Base-by-base conservation (phyloP, 805 yeast species). In the Cyberlindnera lachancei region DNA sequence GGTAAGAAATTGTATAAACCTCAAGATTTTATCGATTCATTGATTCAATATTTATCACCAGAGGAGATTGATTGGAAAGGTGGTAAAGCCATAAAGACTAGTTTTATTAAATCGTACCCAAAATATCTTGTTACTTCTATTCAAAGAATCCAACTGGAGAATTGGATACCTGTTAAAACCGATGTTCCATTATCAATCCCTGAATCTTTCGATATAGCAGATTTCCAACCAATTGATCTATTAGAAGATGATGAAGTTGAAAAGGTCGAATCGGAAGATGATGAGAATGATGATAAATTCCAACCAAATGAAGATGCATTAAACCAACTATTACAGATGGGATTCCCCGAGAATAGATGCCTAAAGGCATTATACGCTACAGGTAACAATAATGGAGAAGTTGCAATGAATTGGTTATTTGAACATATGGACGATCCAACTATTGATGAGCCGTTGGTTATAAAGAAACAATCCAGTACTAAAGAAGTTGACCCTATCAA, bases 401-500 rank as follows among this genome's bases (percentile, higher is more conserved):
- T 67, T 6, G 95, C 96, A 0, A 77, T 83, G 82, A 83, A 85
- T 45, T 85, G 96, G 95, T 53, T 92, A 6, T 79, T 92, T 50
- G 81, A 70, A 15, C 95, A 88, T 50, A 74, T 86, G 79, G 96
- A 88, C 16, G 96, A 85, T 53, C 52, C 77, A 2, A 81, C 73
- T 46, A 70, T 88, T 27, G 94, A 88, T 52, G 74, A 59, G 6
- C 59, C 64, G 7, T 33, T 38, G 19, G 45, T 37, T 11, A 29
- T 41, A 15, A 34, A 35, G 15, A 33, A 38, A 4, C 25, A 40
- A 11, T n/a, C 32, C 6, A 7, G 30, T 5, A 28, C 29, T 3
- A 36, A 38, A n/a, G 46, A 48, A 8, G 50, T 61, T 4, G 57
- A 56, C 13, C 48, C 52, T 6, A 73, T 62, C 4, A 59, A 66